phyloP scores from a whole-genome alignment of 2,329 filamentous ascomycete species.

The Penicillium sclerotiorum region DNA sequence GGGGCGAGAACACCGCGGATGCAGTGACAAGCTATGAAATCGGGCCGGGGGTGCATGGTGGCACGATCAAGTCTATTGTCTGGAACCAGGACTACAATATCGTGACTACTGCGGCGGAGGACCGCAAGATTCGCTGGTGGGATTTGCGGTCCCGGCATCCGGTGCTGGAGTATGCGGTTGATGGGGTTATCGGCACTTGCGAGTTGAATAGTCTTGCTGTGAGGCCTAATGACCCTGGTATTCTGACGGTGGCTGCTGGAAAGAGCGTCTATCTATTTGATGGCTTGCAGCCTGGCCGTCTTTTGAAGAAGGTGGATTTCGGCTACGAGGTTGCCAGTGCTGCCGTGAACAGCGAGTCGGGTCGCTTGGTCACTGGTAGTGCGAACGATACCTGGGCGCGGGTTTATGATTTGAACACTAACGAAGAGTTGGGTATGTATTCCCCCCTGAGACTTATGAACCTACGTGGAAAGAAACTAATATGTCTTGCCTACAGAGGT shows the following conservation, averaged over 20 bases:
- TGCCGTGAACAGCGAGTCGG: constrained; percentile 77
- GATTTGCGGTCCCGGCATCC: constrained; percentile 77
- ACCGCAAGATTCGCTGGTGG: constrained; percentile 93
- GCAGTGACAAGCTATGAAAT: constrained; percentile 78
- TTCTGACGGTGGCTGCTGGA: constrained; percentile 89
- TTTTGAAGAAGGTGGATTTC: constrained; percentile 78
- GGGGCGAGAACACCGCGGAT: constrained; percentile 19
- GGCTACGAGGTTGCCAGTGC: constrained; percentile 89
- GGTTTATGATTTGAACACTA: constrained; percentile 85
- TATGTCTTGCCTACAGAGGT: constrained; percentile 62
- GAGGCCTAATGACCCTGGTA: constrained; percentile 64
- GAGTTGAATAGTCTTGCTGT: constrained; percentile 75
- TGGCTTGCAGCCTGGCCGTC: constrained; percentile 65
- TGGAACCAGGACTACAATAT: constrained; percentile 90
- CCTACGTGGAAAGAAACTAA: constrained; percentile 6
- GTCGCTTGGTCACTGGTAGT: constrained; percentile 86
- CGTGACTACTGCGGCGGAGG: constrained; percentile 84
- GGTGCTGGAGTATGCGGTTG: constrained; percentile 75
- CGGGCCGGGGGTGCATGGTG: constrained; percentile 77
- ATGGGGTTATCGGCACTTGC: constrained; percentile 86
- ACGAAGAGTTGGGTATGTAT: constrained; percentile 69
- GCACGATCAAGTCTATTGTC: constrained; percentile 93
- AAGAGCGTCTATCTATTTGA: constrained; percentile 94
- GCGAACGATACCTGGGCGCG: constrained; percentile 95
- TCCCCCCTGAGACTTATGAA: not conserved